Evolutionary conservation across 768 basidiomycete genomes (phyloP), one percentile per base, ranked within the genome.

Genomic region (Tubosaeta sp.): DNA sequence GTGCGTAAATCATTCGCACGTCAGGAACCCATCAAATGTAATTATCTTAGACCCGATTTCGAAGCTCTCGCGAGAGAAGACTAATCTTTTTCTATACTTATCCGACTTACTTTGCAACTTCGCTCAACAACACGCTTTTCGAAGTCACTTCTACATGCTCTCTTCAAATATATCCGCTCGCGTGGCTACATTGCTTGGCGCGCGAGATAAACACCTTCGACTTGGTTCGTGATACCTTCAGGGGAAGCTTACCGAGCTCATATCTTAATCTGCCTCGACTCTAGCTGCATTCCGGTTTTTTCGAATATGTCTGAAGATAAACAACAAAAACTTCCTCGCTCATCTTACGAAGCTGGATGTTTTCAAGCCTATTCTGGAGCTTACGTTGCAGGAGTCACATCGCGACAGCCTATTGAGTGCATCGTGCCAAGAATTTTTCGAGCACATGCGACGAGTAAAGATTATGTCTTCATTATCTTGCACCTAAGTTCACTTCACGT

Each of bases 361-460:
- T 24, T 72, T 97, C 57, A 79, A 82, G 57, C 88, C 93, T 2
- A 82, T 97, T 48, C 72, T 97, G 50, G 86, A 91, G 53, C 72
- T 96, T 53, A 86, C 91, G n/a, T 63, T 86, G 25, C 80, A 81
- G 54, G 94, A 96, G 69, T 87, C 88, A 30, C 74, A 78, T 47
- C 78, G 90, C 51, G 96, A 99, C 68, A 99, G 94, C 70, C 77
- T 99, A 54, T 74, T 99, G 48, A 90, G 87, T 60, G 94, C 93
- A 60, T 91, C 94, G 34, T 97, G 93, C 74, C 87, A 96, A 67
- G 96, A 98, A 67, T 88, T 90, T 56, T 94, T 98, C 61, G 96
- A 99, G 60, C 79, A 82, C 58, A 88, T 98, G 69, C 84, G 93
- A 48, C 80, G 83, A 72, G 94, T 94, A 55, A 55, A 81, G 69